These are phyloP conservation scores for Fraxinus angustifolia DNA, from an alignment of 305 asterid species.

Conservation along the genomic window DNA sequence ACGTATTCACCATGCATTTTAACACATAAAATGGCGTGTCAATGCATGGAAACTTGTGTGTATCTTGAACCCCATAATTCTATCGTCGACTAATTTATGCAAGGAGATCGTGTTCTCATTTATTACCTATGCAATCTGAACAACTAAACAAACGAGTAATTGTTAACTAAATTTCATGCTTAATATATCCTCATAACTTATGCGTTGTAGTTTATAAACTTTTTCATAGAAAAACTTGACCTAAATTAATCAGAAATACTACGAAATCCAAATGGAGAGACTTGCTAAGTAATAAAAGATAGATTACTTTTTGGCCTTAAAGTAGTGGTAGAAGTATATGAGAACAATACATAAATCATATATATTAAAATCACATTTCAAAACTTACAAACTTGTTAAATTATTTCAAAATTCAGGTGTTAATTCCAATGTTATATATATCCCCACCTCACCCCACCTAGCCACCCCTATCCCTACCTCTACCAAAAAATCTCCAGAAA, in stretches of 20 bases:
- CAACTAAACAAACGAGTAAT: background rate
- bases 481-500: no score
- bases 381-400: no score
- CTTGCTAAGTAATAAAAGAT: background rate
- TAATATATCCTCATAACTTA: background rate
- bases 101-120: background rate
- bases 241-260: background rate
- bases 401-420: no score
- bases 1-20: background rate
- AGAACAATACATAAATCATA: no score
- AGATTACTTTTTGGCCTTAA: background rate
- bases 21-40: background rate
- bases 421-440: no score
- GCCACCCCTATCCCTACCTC: no score
- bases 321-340: background rate
- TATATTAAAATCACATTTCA: no score
- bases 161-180: background rate
- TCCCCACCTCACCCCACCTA: no score
- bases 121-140: background rate
- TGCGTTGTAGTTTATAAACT: background rate
- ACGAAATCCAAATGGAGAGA: background rate
- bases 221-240: background rate
- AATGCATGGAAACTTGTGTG: background rate
- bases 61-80: background rate
- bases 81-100: background rate